Evolutionary conservation across 2,329 filamentous ascomycete genomes (phyloP).

Genomic region (Emmonsia crescens): DNA sequence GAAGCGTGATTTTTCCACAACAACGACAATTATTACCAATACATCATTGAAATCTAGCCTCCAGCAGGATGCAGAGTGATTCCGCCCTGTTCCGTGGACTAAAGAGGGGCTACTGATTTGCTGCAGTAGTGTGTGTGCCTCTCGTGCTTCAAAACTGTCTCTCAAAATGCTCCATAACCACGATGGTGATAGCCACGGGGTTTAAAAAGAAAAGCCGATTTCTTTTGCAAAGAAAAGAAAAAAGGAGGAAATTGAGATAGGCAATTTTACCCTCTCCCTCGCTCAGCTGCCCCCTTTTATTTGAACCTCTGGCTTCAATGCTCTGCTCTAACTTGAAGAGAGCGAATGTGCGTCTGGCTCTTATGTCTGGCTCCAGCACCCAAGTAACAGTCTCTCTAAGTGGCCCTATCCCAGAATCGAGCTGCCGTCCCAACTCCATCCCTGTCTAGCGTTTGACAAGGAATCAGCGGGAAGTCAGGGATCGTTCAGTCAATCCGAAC

Average conservation of each 20-base stretch:
- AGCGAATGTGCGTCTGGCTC: neutral
- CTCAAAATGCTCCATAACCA: neutral
- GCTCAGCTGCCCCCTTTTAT: no score
- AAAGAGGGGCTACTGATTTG: neutral
- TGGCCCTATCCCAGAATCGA: conserved; percentile 6
- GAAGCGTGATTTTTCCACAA: neutral
- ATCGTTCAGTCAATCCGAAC: neutral
- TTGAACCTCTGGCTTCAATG: neutral
- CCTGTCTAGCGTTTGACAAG: conserved; percentile 12
- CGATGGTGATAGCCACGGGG: neutral
- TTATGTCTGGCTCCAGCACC: no score
- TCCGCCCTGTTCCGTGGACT: neutral
- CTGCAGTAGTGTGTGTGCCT: neutral
- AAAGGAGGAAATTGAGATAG: neutral
- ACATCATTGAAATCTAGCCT: neutral
- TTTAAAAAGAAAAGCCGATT: neutral
- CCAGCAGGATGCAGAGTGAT: neutral
- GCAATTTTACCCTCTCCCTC: no score
- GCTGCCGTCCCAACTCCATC: conserved; percentile 5
- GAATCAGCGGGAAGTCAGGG: conserved; percentile 18
- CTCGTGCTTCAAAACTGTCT: neutral
- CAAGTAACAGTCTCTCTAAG: neutral
- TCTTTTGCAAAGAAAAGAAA: neutral
- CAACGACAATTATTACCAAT: neutral
- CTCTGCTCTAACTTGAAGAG: neutral